Base-by-base conservation (phyloP, 225 moss, liverwort and hornwort genomes). In the Lunularia cruciata region DNA sequence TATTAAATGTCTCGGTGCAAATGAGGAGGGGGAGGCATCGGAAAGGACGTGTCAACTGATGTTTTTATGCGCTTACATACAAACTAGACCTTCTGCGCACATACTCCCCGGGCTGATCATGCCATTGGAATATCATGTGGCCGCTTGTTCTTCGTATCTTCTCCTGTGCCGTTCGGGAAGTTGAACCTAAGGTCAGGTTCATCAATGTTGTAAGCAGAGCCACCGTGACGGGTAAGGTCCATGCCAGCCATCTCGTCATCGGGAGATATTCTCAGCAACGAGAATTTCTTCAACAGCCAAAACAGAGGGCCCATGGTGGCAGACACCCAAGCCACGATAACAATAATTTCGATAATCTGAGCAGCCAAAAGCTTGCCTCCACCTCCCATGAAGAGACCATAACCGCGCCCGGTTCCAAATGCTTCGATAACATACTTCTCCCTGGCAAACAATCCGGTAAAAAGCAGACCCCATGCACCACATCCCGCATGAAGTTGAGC, bases 401-500 rank as follows among this genome's bases (percentile, higher is more conserved):
- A 46, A 2, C 75, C 6, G 3, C 79, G 33, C 23, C 63, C 46
- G 57, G 57, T 0, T 3, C 71, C 69, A 35, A 90, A 95, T 0
- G 69, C 48, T 57, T 95, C 32, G 0, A 0, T 0, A 1, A 95
- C 89, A 34, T 81, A 95, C 1, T 78, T 60, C 75, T 87, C 56
- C 53, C 82, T 84, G 1, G 95, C 95, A 48, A 95, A 95, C 22
- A 95, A 49, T 0, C 95, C 95, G 6, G 88, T 88, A 57, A 92
- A 91, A 4, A 95, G 2, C 5, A 95, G 35, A 0, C 95, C 95
- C 95, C 95, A 95, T 0, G 90, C 90, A 18, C 95, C 95, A 65
- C 95, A 95, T 0, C 95, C 95, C 0, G 88, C 95, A 23, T 95
- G 95, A 20, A 95, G 75, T 70, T 95, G 95, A 0, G 92, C 87